Evolutionary conservation across 176 grass and related monocot species (phyloP).

Genomic region (Pharus latifolius): DNA sequence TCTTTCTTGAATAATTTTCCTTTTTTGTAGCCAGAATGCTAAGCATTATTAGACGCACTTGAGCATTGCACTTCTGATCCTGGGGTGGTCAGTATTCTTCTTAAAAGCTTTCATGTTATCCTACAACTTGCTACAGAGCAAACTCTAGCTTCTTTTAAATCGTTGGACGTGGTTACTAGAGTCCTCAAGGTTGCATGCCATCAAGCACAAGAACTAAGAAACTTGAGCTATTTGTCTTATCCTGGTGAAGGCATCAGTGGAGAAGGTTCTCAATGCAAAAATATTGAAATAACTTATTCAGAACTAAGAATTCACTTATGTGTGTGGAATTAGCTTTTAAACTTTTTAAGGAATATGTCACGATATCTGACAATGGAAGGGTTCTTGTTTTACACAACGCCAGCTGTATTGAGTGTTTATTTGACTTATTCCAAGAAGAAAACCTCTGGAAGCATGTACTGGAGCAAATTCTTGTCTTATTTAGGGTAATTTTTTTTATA

Average conservation of each 20-base stretch:
- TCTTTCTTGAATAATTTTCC: constrained; percentile 1
- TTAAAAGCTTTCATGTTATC: constrained; percentile 54
- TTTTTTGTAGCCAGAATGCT: constrained; percentile 75
- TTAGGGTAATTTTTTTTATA: constrained; percentile 44
- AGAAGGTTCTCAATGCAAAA: constrained; percentile 10
- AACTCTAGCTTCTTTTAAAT: constrained; percentile 49
- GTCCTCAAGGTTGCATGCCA: constrained; percentile 53
- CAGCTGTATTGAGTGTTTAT: constrained; percentile 61
- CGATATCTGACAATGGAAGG: constrained; percentile 44
- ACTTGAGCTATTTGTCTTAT: constrained; percentile 22
- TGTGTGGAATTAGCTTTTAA: constrained; percentile 62
- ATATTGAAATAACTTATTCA: neutral
- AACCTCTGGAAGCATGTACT: constrained; percentile 43
- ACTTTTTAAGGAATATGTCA: constrained; percentile 57
- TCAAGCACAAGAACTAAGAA: constrained; percentile 45
- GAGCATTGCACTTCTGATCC: constrained; percentile 50
- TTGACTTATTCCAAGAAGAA: constrained; percentile 63
- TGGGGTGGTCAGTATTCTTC: constrained; percentile 40
- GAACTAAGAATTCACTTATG: constrained; percentile 14
- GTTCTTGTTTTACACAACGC: constrained; percentile 54
- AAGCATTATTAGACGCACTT: constrained; percentile 44
- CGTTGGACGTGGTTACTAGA: constrained; percentile 47
- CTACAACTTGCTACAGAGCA: constrained; percentile 60
- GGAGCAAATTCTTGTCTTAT: constrained; percentile 64
- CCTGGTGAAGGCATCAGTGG: constrained; percentile 8